Conservation (phyloP, 441 rosid genomes). For the Jatropha multifida region DNA sequence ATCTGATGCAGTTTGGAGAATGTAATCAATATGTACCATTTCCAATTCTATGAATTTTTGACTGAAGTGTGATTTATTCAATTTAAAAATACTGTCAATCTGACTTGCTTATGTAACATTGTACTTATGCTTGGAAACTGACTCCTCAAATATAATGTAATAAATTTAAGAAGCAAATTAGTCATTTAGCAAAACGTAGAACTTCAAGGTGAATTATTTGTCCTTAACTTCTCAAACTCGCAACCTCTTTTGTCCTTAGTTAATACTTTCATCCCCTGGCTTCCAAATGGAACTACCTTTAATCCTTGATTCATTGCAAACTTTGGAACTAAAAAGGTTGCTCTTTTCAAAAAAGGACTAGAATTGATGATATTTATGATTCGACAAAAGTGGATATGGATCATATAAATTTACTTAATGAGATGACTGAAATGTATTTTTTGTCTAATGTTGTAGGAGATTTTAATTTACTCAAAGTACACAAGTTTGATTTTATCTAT, state of each 20-base stretch:
- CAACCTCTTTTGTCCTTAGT: background rate
- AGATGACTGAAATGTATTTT: background rate
- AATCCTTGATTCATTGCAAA: background rate
- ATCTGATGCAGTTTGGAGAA: constrained; percentile 90
- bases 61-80: background rate
- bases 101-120: background rate
- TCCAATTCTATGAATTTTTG: background rate
- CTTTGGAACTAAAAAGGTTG: background rate
- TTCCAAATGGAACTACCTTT: background rate
- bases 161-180: background rate
- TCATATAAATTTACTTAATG: background rate
- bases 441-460: background rate
- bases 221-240: background rate
- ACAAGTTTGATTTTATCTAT: background rate
- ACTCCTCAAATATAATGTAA: background rate
- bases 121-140: constrained; percentile 1
- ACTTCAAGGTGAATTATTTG: background rate
- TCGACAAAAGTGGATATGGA: background rate
- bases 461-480: background rate
- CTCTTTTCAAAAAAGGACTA: no score
- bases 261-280: background rate
- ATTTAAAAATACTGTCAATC: background rate
- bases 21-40: constrained; percentile 38
- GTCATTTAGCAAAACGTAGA: background rate
- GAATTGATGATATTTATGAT: background rate